Conservation (phyloP, 148 eudicot species). For the Vaccinium vitisidaea region DNA sequence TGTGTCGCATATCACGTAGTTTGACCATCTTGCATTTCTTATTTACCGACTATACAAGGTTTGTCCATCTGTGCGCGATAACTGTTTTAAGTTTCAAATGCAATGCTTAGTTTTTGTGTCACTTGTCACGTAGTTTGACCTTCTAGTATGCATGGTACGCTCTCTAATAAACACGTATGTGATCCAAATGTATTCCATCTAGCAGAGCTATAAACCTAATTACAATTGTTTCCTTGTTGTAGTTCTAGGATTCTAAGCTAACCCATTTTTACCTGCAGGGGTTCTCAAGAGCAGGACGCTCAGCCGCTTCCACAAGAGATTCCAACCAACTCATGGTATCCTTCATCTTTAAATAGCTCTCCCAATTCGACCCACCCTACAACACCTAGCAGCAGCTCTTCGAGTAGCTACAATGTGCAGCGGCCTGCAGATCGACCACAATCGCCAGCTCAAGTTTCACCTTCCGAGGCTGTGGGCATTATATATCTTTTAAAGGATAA, state of each 20-base stretch:
- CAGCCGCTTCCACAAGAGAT: conserved; percentile 61
- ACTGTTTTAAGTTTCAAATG: not conserved
- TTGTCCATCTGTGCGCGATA: not conserved
- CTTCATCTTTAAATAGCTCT: conserved; percentile 61
- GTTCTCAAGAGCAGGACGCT: conserved; percentile 78
- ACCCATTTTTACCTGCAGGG: conserved; percentile 44
- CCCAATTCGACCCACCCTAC: conserved; percentile 67
- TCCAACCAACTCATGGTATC: conserved; percentile 72
- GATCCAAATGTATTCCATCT: not conserved
- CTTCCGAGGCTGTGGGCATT: conserved; percentile 86
- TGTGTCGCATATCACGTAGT: not conserved
- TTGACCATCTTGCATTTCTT: not conserved
- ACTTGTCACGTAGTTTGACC: not conserved
- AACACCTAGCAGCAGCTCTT: conserved; percentile 56
- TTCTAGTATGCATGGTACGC: not conserved
- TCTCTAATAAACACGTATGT: not conserved
- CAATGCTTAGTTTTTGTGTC: not conserved
- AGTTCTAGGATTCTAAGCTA: not conserved
- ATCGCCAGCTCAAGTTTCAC: conserved; percentile 72
- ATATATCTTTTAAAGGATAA: conserved; percentile 66
- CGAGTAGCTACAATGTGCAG: conserved; percentile 41
- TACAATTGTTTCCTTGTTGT: not conserved
- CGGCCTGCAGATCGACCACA: conserved; percentile 56
- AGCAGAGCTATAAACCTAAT: not conserved
- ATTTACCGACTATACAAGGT: not conserved